A percentile compares a stretch with the other conserved stretches of the same genome.
phyloP scores from a whole-genome alignment of 768 basidiomycete genomes.

The Infundibulicybe gibba region DNA sequence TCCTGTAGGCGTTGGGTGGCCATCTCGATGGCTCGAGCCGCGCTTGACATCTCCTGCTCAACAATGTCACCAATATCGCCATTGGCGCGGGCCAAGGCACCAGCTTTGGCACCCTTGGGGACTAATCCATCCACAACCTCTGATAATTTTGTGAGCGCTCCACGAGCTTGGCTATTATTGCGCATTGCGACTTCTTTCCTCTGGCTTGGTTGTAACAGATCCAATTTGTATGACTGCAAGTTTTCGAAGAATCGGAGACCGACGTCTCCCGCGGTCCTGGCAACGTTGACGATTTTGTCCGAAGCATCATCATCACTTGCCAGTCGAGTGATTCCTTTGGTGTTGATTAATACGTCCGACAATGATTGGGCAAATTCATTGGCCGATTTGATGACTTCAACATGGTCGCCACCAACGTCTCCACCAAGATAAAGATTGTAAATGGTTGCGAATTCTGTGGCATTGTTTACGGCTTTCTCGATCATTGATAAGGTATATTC shows the following conservation, averaged over 20 bases:
- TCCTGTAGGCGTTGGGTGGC: constrained; percentile 89
- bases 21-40: constrained; percentile 88
- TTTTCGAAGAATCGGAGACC: constrained; percentile 93
- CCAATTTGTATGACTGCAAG: constrained; percentile 92
- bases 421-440: constrained; percentile 89
- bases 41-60: constrained; percentile 92
- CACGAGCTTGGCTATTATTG: constrained; percentile 84
- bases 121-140: constrained; percentile 83
- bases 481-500: constrained; percentile 99
- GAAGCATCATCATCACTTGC: constrained; percentile 88
- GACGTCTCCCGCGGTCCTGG: constrained; percentile 83
- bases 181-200: constrained; percentile 86
- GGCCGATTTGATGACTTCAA: constrained; percentile 96
- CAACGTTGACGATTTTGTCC: constrained; percentile 84
- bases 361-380: constrained; percentile 95
- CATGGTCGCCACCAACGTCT: constrained; percentile 89
- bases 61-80: constrained; percentile 96
- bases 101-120: constrained; percentile 76
- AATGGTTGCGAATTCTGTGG: constrained; percentile 92
- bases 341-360: constrained; percentile 87
- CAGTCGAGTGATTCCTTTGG: constrained; percentile 94
- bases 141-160: constrained; percentile 78
- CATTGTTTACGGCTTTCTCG: constrained; percentile 92
- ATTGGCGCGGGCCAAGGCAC: constrained; percentile 68
- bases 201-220: constrained; percentile 68